Conservation (phyloP, 2,329 filamentous ascomycete genomes). For the Trichoderma koningiopsis region DNA sequence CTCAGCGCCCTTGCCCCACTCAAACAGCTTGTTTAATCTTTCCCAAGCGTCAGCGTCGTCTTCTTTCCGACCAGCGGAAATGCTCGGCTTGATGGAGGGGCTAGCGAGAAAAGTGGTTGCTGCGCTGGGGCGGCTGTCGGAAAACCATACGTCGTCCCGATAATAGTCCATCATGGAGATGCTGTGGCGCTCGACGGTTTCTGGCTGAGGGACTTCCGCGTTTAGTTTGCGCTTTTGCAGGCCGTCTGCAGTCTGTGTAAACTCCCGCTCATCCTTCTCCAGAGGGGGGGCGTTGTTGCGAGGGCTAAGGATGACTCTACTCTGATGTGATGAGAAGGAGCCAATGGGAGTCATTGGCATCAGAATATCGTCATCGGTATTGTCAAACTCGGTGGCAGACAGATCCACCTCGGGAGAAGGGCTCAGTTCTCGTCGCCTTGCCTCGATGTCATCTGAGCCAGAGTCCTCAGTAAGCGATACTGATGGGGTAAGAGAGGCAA, state of each 20-base stretch:
- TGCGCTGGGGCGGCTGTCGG: constrained; percentile 44
- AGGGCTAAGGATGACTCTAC: constrained; percentile 43
- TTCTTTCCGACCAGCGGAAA: constrained; percentile 40
- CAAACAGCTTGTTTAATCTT: constrained; percentile 45
- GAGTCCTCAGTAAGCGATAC: constrained; percentile 61
- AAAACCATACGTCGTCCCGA: constrained; percentile 57
- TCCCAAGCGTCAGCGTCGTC: constrained; percentile 46
- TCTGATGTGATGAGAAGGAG: constrained; percentile 58
- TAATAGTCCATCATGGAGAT: constrained; percentile 38
- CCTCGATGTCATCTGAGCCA: constrained; percentile 70
- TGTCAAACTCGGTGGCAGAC: constrained; percentile 83
- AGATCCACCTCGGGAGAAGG: constrained; percentile 93
- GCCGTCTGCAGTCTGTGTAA: constrained; percentile 90
- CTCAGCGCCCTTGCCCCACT: constrained; percentile 76
- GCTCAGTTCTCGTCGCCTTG: constrained; percentile 72
- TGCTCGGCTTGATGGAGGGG: constrained; percentile 52
- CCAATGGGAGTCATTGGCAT: constrained; percentile 65
- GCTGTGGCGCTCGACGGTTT: constrained; percentile 36
- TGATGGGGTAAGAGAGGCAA: constrained; percentile 76
- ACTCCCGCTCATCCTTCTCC: constrained; percentile 94
- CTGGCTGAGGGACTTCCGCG: constrained; percentile 41
- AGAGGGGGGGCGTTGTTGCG: constrained; percentile 84
- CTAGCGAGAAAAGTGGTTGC: constrained; percentile 54
- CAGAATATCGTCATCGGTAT: constrained; percentile 61
- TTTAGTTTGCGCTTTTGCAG: constrained; percentile 68